These are phyloP conservation scores for Vitis hybrid DNA, from an alignment of 177 flowering plant species.

Conservation along the genomic window DNA sequence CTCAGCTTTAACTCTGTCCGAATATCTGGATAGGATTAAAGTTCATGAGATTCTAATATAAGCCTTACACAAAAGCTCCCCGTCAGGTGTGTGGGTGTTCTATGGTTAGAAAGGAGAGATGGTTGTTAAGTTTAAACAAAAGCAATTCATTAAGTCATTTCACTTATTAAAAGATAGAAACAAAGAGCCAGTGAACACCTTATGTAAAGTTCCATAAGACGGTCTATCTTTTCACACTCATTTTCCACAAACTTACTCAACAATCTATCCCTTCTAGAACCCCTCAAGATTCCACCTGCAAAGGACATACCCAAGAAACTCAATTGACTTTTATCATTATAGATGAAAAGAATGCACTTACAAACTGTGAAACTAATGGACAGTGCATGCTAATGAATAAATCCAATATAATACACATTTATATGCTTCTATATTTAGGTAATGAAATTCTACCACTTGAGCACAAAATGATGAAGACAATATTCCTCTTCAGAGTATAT, in stretches of 20 bases:
- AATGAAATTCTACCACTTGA: too few species aligned
- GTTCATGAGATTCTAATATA: not conserved
- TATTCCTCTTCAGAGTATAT: too few species aligned
- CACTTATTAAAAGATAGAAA: not conserved
- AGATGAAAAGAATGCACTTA: not conserved
- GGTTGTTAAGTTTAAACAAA: too few species aligned
- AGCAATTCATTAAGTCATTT: too few species aligned
- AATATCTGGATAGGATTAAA: conserved; percentile 55
- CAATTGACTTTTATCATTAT: not conserved
- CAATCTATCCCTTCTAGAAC: conserved; percentile 92
- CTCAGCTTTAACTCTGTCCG: conserved; percentile 83
- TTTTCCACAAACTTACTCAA: conserved; percentile 90
- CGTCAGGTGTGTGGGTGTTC: too few species aligned
- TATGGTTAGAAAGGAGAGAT: too few species aligned
- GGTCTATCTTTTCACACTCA: conserved; percentile 94
- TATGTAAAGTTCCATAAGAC: conserved; percentile 92
- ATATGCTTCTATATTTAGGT: too few species aligned
- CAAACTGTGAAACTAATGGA: too few species aligned
- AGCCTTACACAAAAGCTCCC: too few species aligned
- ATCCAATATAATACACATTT: too few species aligned
- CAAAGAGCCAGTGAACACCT: conserved; percentile 39
- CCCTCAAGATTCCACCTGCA: conserved; percentile 85
- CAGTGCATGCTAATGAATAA: too few species aligned
- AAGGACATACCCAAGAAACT: not conserved
- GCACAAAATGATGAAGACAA: too few species aligned